Evolutionary conservation across 176 grass and related monocot genomes (phyloP), one percentile per base, ranked within the genome.

Genomic region (Melocanna baccifera): DNA sequence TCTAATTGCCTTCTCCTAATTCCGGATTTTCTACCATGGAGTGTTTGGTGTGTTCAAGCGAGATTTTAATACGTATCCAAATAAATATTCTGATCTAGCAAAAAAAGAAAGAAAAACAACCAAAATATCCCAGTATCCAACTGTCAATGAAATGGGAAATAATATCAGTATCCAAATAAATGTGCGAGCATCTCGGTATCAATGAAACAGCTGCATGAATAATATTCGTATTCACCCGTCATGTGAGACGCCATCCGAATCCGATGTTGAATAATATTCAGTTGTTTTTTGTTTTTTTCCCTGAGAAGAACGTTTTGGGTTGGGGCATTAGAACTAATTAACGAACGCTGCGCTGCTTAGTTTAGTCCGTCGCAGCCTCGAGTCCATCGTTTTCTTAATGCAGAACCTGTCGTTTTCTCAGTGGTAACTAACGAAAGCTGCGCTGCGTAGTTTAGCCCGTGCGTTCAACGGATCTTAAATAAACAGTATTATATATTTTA

Each of bases 321-420:
- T 73, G 67, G 55, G 51, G 57, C 10, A 43, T 39, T 23, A 40
- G 58, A 64, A 8, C n/a, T n/a, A n/a, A n/a, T n/a, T n/a, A n/a
- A n/a, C n/a, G n/a, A n/a, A n/a, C n/a, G n/a, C n/a, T n/a, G n/a
- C n/a, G n/a, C n/a, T n/a, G n/a, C n/a, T n/a, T n/a, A n/a, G n/a
- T n/a, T n/a, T n/a, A n/a, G n/a, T n/a, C n/a, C n/a, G n/a, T n/a
- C n/a, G n/a, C 23, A 37, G 37, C 67, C 26, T n/a, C 3, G 4
- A 57, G 77, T 73, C 77, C 77, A 75, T 81, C 37, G 19, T 81
- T 87, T 74, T 75, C 68, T 37, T 30, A 32, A 19, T 39, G 19
- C 48, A 56, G 73, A 57, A 56, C 2, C 30, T 41, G 14, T 75
- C 70, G 0, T 32, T 9, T 12, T 81, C 50, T 6, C 62, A 0